Evolutionary conservation across 805 yeast species (phyloP), one percentile per base, ranked within the genome.

Genomic region (Clavispora carvajalis): DNA sequence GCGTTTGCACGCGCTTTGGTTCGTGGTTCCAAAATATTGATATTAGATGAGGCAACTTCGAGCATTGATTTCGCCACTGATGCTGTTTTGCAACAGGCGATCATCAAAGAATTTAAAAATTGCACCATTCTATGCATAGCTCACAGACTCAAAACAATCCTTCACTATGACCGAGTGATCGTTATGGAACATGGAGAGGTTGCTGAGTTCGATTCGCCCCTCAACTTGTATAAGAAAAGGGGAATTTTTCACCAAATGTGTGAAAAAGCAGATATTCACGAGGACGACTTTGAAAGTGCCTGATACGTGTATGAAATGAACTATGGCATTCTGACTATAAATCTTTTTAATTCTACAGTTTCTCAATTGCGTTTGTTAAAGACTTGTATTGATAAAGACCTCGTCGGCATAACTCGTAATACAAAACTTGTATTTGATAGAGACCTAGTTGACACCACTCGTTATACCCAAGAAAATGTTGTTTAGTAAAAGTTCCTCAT

Each of bases 21-120:
- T 17, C 72, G 87, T 45, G 70, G 71, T 29, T 64, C 83, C 11
- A 77, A 72, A 52, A 75, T 83, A 37, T 59, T 84, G 39, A 74
- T 84, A 35, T 57, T 84, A 45, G 91, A 84, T 58, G 91, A 84
- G 59, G 90, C 90, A 2, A 84, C 91, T 0, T 80, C 88, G 1
- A 74, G 81, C 30, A 90, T 84, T 15, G 91, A 84, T 57, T 78
- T 78, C 53, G 84, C 77, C 49, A 82, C 90, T 0, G 91, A 83
- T 59, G 63, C 74, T n/a, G 71, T 76, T 54, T 74, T 83, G 47
- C 90, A 84, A 57, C 38, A 58, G 0, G 79, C 84, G 2, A 82
- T 84, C 47, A 69, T 67, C 0, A 54, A 56, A 3, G 85, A 81
- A 49, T 84, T 84, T 54, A 59, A 63, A 9, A n/a, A n/a, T 28